Evolutionary conservation across 441 rosid species (phyloP).

Genomic region (Gossypium lobatum): DNA sequence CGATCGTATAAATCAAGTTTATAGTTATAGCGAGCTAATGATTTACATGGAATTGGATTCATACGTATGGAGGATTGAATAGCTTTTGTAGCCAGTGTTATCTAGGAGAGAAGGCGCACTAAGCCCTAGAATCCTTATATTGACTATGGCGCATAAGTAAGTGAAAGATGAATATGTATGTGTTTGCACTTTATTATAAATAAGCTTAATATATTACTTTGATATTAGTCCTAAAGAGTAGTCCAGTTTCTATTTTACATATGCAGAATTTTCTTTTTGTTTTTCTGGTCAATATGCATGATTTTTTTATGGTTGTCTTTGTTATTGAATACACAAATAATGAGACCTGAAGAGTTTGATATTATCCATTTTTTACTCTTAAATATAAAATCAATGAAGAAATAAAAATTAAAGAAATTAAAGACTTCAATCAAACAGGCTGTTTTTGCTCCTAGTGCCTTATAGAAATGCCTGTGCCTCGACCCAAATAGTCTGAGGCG

Average conservation of each 20-base stretch:
- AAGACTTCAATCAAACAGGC: neutral
- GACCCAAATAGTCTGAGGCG: neutral
- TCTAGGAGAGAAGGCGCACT: neutral
- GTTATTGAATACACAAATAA: neutral
- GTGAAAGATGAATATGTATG: neutral
- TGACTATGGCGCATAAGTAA: neutral
- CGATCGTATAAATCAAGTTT: neutral
- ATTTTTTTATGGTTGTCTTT: neutral
- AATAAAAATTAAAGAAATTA: neutral
- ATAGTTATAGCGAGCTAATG: neutral
- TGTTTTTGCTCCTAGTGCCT: neutral
- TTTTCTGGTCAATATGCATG: neutral
- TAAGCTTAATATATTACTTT: neutral
- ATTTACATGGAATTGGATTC: neutral
- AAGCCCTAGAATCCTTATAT: neutral
- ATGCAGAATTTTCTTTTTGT: neutral
- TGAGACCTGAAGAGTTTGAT: neutral
- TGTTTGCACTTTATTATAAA: neutral
- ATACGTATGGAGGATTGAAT: neutral
- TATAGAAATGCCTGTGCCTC: neutral
- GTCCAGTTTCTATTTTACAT: neutral
- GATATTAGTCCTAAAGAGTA: neutral
- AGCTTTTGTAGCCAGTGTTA: neutral
- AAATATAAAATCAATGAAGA: neutral
- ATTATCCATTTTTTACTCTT: neutral